A percentile compares a stretch with the other conserved stretches of the same genome.
phyloP scores from a whole-genome alignment of 169 alveolate genomes.

The Plasmodium ovale region DNA sequence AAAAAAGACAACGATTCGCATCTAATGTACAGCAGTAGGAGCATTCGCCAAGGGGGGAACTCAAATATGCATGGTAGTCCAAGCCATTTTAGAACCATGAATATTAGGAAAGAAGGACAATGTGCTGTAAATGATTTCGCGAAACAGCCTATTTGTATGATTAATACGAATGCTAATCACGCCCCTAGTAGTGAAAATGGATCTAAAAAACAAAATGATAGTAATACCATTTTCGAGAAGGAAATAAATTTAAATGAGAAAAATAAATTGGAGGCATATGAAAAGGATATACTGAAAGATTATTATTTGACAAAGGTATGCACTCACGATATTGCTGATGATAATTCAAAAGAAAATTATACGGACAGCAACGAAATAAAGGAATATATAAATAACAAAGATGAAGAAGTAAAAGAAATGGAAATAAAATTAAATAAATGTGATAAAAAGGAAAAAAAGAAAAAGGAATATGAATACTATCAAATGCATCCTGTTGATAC shows the following conservation, averaged over 20 bases:
- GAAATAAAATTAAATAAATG: conserved; percentile 41
- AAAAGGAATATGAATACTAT: conserved; percentile 52
- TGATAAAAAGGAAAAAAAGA: conserved; percentile 32
- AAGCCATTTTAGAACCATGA: neutral
- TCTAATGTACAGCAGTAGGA: neutral
- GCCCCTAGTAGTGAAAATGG: neutral
- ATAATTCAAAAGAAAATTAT: conserved; percentile 24
- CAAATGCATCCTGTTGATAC: conserved; percentile 46
- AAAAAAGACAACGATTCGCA: conserved; percentile 4
- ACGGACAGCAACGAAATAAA: conserved; percentile 55
- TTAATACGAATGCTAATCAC: neutral
- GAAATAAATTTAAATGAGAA: neutral
- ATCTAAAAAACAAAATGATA: neutral
- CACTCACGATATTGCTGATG: conserved; percentile 54
- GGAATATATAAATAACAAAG: conserved; percentile 34
- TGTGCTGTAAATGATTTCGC: too few species aligned
- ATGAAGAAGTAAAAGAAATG: conserved; percentile 30
- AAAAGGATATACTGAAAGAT: conserved; percentile 31
- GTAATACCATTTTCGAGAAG: neutral
- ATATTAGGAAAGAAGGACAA: neutral
- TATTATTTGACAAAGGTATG: conserved; percentile 51
- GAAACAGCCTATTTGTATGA: too few species aligned
- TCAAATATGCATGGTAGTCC: neutral
- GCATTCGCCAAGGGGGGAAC: neutral
- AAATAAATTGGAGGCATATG: neutral